Evolutionary conservation across 2,329 filamentous ascomycete genomes (phyloP), one percentile per base, ranked within the genome.

Genomic region (Arthroderma sp.): DNA sequence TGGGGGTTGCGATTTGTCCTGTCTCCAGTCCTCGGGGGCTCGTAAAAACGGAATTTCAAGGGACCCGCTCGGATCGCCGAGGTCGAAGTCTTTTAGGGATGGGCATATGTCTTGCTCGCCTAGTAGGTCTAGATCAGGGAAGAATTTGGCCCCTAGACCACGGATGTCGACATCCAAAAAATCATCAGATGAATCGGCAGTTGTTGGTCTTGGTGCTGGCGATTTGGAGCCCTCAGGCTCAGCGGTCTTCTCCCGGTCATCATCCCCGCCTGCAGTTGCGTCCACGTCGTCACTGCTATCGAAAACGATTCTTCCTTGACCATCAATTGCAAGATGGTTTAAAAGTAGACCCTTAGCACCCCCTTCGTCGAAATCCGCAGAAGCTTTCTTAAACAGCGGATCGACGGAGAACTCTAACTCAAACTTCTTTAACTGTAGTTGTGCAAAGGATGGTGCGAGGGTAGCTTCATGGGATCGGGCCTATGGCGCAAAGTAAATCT

Each of bases 361-460:
- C 15, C 91, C 91, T 67, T 98, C 91, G 59, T 98, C 91, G 53
- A 98, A 98, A 67, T 98, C 91, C 37, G 91, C 91, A 4, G 89
- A 94, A 0, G 89, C 89, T 60, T 98, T 98, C 60, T 98, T 98
- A 75, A 98, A 98, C n/a, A 98, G 68, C 2, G 91, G 91, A 58
- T 98, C 91, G 4, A 98, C 89, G 0, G 88, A 81, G 53, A 98
- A 95, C 58, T 98, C 91, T 38, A 96, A 74, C 55, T 98, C 91
- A 57, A 98, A 88, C 64, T 96, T 98, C 66, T 98, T 98, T 55
- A 96, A 72, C 60, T 94, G 86, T 44, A 98, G 62, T 11, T 88
- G 81, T 36, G 82, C 78, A 62, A 96, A 96, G 0, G 85, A 91
- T 0, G 85, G 81, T 3, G 85, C 91, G 4, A 98, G 71, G 0